Percentiles rank a stretch among this genome's conserved stretches.
These are phyloP conservation scores for Botrytis cinerea DNA, from an alignment of 2,329 filamentous ascomycete species.

Conservation along the genomic window DNA sequence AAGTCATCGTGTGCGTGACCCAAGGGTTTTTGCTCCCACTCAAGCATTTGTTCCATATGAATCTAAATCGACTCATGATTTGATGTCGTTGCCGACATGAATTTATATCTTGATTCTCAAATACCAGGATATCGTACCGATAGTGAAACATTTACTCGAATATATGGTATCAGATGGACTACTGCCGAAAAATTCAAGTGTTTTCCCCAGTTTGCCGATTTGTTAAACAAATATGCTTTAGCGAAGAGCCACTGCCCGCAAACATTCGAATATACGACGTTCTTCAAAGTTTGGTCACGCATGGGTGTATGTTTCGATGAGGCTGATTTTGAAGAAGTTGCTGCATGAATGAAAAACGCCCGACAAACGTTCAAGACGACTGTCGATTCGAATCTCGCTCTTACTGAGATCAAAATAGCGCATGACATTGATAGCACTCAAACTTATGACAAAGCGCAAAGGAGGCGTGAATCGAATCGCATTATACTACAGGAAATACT, in stretches of 20 bases:
- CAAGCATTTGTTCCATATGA: not conserved
- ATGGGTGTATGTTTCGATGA: not conserved
- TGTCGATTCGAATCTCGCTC: not conserved
- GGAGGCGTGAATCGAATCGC: not conserved
- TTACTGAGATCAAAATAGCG: not conserved
- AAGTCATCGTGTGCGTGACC: not conserved
- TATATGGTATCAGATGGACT: constrained; percentile 2
- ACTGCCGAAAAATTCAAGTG: not conserved
- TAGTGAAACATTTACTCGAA: not conserved
- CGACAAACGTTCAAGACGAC: not conserved
- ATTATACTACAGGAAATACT: not conserved
- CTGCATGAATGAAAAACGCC: not conserved
- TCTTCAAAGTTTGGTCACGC: not conserved
- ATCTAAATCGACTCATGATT: not conserved
- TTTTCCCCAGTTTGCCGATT: not conserved
- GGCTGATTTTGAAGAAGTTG: no score
- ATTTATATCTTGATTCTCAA: not conserved
- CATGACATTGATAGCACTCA: not conserved
- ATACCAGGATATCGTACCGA: not conserved
- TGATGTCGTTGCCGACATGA: not conserved
- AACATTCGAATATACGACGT: not conserved
- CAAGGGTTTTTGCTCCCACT: not conserved
- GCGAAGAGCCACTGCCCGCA: not conserved
- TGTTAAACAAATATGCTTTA: constrained; percentile 4
- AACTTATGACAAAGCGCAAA: not conserved